Percentiles rank a stretch among this genome's conserved stretches.
Evolutionary conservation across 179 eudicot genomes (phyloP).

Genomic region (Spinacia oleracea): DNA sequence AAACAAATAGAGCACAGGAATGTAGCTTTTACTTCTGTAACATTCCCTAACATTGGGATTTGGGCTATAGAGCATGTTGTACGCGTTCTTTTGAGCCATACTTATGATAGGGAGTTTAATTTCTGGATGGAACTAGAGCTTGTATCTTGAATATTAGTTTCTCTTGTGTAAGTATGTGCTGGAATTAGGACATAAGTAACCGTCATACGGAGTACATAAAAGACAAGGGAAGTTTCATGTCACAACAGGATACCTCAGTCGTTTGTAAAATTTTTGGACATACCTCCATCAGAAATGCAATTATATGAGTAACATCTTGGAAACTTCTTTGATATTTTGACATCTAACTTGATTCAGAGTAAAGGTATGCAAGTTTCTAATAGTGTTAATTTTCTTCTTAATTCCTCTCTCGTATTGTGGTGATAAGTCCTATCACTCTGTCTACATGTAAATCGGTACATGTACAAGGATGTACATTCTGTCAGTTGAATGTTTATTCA

Average conservation of each 20-base stretch:
- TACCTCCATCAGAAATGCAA: not conserved
- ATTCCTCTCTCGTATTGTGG: not conserved
- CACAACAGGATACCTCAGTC: not conserved
- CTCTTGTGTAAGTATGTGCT: not conserved
- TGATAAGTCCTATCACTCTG: not conserved
- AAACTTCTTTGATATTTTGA: not conserved
- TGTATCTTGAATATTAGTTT: not conserved
- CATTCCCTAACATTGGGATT: not conserved
- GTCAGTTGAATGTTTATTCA: not conserved
- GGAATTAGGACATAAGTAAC: not conserved
- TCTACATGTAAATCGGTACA: not conserved
- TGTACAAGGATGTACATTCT: conserved; percentile 2
- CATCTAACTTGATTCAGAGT: not conserved
- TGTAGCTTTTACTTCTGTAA: not conserved
- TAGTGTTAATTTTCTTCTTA: not conserved
- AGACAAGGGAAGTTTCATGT: not conserved
- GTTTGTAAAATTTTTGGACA: not conserved
- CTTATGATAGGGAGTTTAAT: not conserved
- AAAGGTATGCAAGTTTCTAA: not conserved
- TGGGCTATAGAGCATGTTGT: not conserved
- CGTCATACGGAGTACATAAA: not conserved
- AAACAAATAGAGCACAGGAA: not conserved
- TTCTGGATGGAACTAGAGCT: not conserved
- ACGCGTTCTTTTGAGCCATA: not conserved
- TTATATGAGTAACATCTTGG: not conserved